A percentile compares a stretch with the other conserved stretches of the same genome.
phyloP scores from a whole-genome alignment of 352 stramenopile species.

The Detonula confervacea region DNA sequence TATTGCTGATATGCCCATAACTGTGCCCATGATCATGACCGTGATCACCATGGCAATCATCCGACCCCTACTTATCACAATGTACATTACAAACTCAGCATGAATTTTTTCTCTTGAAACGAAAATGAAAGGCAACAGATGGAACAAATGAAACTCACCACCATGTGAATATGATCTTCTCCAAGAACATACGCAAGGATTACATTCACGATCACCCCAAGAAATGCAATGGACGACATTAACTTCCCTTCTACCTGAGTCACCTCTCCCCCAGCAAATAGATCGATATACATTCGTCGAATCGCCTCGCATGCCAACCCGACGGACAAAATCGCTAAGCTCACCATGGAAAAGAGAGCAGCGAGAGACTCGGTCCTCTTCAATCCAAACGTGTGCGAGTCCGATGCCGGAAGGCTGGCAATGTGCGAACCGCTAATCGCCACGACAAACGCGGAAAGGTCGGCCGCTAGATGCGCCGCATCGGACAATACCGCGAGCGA shows the following conservation, averaged over 20 bases:
- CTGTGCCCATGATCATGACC: conserved; percentile 30
- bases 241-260: conserved; percentile 92
- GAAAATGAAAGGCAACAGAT: too few relatives aligned
- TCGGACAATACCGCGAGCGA: conserved; percentile 93
- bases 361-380: conserved; percentile 94
- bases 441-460: conserved; percentile 82
- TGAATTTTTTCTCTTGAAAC: too few relatives aligned
- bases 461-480: conserved; percentile 88
- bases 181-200: conserved; percentile 92
- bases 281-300: conserved; percentile 77
- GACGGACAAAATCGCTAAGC: conserved; percentile 93
- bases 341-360: conserved; percentile 91
- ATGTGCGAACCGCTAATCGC: conserved; percentile 78
- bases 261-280: conserved; percentile 40
- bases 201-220: conserved; percentile 96
- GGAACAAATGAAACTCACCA: too few relatives aligned
- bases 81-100: too few relatives aligned
- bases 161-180: conserved; percentile 77
- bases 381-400: conserved; percentile 91
- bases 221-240: conserved; percentile 95
- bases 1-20: too few relatives aligned
- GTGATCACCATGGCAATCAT: conserved; percentile 56
- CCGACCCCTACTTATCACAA: too few relatives aligned
- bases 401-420: conserved; percentile 68
- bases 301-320: conserved; percentile 94